These are phyloP conservation scores for Pestalotiopsis sp. DNA, from an alignment of 2,329 filamentous ascomycete species.

Conservation along the genomic window DNA sequence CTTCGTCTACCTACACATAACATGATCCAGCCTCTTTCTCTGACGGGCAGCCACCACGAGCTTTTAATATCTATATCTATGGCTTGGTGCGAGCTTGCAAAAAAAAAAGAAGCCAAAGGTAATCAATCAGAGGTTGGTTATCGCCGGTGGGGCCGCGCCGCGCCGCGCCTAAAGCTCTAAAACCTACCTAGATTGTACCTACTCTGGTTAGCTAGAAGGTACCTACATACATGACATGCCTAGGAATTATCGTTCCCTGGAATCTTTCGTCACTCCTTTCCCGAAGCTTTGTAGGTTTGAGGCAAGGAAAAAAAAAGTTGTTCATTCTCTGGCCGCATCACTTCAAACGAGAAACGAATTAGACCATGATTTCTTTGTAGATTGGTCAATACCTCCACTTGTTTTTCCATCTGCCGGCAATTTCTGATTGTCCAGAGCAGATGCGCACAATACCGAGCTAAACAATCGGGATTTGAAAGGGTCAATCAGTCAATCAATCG, in stretches of 20 bases:
- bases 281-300: neutral
- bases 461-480: neutral
- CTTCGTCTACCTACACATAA: neutral
- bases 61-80: neutral
- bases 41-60: neutral
- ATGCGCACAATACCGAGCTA: neutral
- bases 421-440: neutral
- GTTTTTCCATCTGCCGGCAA: neutral
- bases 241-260: constrained; percentile 2
- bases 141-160: neutral
- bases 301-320: neutral
- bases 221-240: neutral
- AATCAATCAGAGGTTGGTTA: neutral
- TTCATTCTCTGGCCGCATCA: neutral
- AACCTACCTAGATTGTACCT: neutral
- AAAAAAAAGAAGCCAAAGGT: neutral
- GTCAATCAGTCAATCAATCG: neutral
- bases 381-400: neutral
- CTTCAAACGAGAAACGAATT: neutral
- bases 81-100: neutral
- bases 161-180: neutral
- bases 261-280: constrained; percentile 11
- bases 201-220: neutral
- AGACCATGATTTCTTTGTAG: neutral
- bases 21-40: neutral